Percentiles rank a stretch among this genome's conserved stretches.
These are phyloP conservation scores for Cercospora sp. DNA, from an alignment of 2,329 filamentous ascomycete genomes.

Conservation along the genomic window DNA sequence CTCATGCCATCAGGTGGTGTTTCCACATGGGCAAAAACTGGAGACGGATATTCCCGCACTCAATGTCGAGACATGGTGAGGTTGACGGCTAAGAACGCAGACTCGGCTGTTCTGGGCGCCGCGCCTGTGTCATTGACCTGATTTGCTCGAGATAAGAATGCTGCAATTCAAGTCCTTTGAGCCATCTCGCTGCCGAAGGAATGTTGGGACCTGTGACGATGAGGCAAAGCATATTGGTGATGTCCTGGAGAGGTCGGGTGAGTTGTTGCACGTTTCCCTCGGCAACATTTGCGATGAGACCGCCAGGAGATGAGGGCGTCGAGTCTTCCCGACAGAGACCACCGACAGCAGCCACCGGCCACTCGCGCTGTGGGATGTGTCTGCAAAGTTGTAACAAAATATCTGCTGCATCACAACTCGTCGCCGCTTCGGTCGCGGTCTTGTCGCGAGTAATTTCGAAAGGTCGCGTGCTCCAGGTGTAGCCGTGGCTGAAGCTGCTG, in stretches of 20 bases:
- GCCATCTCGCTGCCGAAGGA: neutral
- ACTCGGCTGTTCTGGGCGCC: constrained; percentile 7
- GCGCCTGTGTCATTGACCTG: neutral
- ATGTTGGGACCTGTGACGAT: neutral
- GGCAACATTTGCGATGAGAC: neutral
- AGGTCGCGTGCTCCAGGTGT: neutral
- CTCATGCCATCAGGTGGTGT: neutral
- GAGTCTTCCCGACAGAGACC: neutral
- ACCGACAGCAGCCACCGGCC: neutral
- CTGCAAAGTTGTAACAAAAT: neutral
- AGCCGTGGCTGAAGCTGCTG: neutral
- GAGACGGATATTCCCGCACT: neutral
- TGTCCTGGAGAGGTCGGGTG: neutral
- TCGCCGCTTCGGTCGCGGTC: neutral
- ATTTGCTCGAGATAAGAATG: constrained; percentile 12
- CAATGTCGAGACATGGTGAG: neutral
- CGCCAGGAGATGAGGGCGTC: neutral
- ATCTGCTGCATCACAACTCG: neutral
- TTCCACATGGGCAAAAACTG: neutral
- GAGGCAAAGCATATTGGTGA: neutral
- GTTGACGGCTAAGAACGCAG: neutral
- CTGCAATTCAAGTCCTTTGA: neutral
- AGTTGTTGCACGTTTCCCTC: neutral
- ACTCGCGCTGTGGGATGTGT: neutral
- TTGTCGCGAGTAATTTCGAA: neutral